These are phyloP conservation scores for Venturia pyrina DNA, from an alignment of 2,329 filamentous ascomycete genomes.

Conservation along the genomic window DNA sequence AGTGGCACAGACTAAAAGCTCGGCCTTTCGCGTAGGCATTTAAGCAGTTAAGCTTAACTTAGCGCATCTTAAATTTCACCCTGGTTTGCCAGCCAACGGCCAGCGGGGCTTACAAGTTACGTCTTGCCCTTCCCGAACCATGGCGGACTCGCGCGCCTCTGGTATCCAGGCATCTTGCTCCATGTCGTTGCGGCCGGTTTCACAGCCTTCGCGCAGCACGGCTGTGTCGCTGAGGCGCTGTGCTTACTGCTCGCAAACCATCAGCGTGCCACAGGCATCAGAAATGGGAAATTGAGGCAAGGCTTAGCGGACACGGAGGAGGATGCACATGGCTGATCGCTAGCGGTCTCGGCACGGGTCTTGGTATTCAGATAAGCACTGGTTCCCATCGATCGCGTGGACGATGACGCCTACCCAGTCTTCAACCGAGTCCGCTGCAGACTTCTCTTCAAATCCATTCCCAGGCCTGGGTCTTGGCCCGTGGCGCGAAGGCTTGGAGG, in stretches of 20 bases:
- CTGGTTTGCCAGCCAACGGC: not conserved
- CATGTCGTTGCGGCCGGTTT: not conserved
- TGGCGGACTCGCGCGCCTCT: not conserved
- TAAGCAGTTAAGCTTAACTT: constrained; percentile 5
- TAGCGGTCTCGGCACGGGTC: not conserved
- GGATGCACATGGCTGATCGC: not conserved
- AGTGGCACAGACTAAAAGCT: not conserved
- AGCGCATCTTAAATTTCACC: constrained; percentile 1
- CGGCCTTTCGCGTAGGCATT: not conserved
- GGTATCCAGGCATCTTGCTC: not conserved
- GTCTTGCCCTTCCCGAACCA: not conserved
- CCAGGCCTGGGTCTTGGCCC: not conserved
- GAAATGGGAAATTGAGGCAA: not conserved
- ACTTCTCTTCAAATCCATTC: not conserved
- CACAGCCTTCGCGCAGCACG: not conserved
- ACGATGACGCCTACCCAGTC: not conserved
- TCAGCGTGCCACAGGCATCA: not conserved
- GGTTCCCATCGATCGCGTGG: constrained; percentile 1
- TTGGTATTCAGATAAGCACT: not conserved
- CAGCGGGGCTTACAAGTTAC: not conserved
- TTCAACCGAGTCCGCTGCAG: not conserved
- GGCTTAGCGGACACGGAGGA: not conserved
- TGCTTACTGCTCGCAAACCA: not conserved
- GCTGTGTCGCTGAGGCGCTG: too few species aligned
- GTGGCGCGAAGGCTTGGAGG: not conserved